These are phyloP conservation scores for Chrysanthemum lavandulifolium DNA, from an alignment of 129 eudicot species.

Conservation along the genomic window DNA sequence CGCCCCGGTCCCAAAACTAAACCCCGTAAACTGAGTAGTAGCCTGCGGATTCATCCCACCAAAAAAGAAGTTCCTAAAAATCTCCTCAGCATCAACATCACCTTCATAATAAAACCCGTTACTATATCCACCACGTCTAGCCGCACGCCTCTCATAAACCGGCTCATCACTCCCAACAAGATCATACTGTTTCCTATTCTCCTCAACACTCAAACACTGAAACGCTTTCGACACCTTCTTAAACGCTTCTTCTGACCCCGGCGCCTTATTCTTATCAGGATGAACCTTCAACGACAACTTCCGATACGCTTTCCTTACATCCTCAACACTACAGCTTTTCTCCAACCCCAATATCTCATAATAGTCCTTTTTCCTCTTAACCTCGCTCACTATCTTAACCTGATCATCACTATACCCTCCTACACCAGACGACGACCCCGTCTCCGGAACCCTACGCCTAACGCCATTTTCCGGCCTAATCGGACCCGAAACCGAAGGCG, in stretches of 20 bases:
- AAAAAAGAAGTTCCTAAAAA: conserved; percentile 84
- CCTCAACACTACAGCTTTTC: conserved; percentile 58
- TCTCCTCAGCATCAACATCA: conserved; percentile 80
- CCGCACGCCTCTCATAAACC: conserved; percentile 49
- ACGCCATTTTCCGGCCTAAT: conserved; percentile 21
- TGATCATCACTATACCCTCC: conserved; percentile 60
- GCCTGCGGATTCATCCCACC: conserved; percentile 71
- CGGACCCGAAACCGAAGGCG: conserved; percentile 21
- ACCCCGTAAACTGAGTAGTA: conserved; percentile 65
- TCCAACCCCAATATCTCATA: conserved; percentile 75
- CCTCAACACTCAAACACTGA: conserved; percentile 71
- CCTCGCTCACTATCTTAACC: conserved; percentile 50
- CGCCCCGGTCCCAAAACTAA: conserved; percentile 56
- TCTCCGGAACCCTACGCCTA: conserved; percentile 48
- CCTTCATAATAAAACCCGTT: conserved; percentile 64
- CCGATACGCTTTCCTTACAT: conserved; percentile 67
- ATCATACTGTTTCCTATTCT: conserved; percentile 58
- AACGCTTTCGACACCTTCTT: conserved; percentile 76
- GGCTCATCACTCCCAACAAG: conserved; percentile 61
- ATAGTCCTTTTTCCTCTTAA: conserved; percentile 70
- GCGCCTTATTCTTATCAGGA: conserved; percentile 79
- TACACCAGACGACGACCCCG: conserved; percentile 33
- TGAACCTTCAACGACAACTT: conserved; percentile 73
- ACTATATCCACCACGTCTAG: conserved; percentile 32
- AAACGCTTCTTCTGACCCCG: conserved; percentile 79